phyloP scores from a whole-genome alignment of 1,284 basidiomycete genomes.

The Acaromyces ingoldii region DNA sequence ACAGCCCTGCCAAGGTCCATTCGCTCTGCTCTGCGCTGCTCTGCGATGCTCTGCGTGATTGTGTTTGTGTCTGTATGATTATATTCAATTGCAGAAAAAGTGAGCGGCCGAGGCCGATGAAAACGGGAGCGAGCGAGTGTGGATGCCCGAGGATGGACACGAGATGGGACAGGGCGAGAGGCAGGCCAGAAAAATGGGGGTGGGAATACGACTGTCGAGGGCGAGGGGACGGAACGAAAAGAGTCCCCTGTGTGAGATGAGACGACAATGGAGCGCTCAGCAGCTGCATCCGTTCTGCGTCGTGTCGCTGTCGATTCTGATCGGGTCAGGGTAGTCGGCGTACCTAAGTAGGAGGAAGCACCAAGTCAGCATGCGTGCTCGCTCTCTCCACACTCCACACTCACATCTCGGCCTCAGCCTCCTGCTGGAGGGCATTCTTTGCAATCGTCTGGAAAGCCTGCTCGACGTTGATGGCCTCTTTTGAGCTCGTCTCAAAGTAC shows the following conservation, averaged over 20 bases:
- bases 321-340: conserved; percentile 98
- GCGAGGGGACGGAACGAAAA: neutral
- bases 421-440: conserved; percentile 95
- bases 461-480: conserved; percentile 99
- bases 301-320: conserved; percentile 89
- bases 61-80: too few relatives aligned
- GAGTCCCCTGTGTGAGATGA: neutral
- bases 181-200: neutral
- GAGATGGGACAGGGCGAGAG: neutral
- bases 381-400: conserved; percentile 46
- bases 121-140: too few relatives aligned
- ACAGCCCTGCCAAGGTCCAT: too few relatives aligned
- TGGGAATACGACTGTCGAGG: neutral
- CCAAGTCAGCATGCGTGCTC: neutral
- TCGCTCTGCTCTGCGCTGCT: too few relatives aligned
- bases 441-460: conserved; percentile 99
- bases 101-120: too few relatives aligned
- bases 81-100: too few relatives aligned
- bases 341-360: conserved; percentile 60
- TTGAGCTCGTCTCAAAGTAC: conserved; percentile 98
- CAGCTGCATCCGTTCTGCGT: conserved; percentile 90
- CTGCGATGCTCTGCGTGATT: too few relatives aligned
- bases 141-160: neutral
- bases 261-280: conserved; percentile 51
- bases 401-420: conserved; percentile 89